These are phyloP conservation scores for Aaosphaeria arxii DNA, from an alignment of 2,329 filamentous ascomycete genomes.

Conservation along the genomic window DNA sequence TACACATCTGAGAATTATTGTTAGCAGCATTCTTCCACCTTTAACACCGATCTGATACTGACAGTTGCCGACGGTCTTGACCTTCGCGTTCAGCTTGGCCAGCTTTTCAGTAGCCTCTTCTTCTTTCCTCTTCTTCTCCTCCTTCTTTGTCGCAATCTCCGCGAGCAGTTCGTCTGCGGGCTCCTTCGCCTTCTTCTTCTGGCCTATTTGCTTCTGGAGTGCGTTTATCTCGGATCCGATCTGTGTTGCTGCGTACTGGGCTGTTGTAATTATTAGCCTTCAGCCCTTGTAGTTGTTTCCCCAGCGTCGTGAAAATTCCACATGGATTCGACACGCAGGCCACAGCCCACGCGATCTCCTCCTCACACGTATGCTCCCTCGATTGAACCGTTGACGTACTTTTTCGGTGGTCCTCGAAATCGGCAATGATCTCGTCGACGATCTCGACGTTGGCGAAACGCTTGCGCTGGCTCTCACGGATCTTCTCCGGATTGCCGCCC, in stretches of 20 bases:
- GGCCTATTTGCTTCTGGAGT: constrained; percentile 83
- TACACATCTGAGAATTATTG: too few species aligned
- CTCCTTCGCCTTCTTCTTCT: constrained; percentile 90
- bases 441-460: constrained; percentile 76
- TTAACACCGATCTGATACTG: too few species aligned
- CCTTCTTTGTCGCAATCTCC: constrained; percentile 74
- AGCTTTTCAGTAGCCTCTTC: constrained; percentile 76
- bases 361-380: too few species aligned
- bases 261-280: constrained; percentile 31
- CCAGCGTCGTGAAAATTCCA: constrained; percentile 1
- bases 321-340: too few species aligned
- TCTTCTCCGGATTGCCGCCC: constrained; percentile 86
- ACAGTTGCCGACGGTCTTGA: constrained; percentile 78
- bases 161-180: constrained; percentile 76
- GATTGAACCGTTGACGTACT: constrained; percentile 46
- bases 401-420: constrained; percentile 82
- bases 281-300: not conserved
- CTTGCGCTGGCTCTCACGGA: constrained; percentile 85
- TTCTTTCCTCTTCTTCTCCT: constrained; percentile 77
- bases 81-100: constrained; percentile 68
- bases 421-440: constrained; percentile 84
- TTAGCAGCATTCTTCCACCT: too few species aligned
- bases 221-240: constrained; percentile 82
- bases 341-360: too few species aligned
- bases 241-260: constrained; percentile 75